These are phyloP conservation scores for Grosmannia huntii DNA, from an alignment of 2,329 filamentous ascomycete genomes.

Conservation along the genomic window DNA sequence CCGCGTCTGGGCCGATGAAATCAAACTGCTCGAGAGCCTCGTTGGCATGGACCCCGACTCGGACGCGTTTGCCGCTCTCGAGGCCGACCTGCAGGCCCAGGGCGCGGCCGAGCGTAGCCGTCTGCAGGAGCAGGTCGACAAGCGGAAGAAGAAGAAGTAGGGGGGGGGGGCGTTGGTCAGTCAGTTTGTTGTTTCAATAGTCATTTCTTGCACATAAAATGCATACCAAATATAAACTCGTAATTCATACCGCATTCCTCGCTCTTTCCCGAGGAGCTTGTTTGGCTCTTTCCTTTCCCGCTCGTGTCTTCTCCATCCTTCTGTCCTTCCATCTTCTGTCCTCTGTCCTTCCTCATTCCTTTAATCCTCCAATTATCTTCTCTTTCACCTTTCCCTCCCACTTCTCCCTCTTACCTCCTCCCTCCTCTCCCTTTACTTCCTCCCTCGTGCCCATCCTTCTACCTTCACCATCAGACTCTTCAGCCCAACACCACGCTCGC, in stretches of 20 bases:
- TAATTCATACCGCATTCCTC: neutral
- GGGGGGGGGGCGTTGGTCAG: too few species aligned
- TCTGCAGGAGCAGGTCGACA: conserved; percentile 67
- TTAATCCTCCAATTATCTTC: neutral
- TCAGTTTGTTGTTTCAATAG: too few species aligned
- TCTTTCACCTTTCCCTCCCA: neutral
- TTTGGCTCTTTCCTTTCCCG: neutral
- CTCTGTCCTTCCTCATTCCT: too few species aligned
- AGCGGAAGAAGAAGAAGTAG: conserved; percentile 42
- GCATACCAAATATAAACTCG: neutral
- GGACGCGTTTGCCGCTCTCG: conserved; percentile 57
- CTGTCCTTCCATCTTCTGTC: too few species aligned
- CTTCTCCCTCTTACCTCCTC: neutral
- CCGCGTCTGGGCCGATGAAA: conserved; percentile 80
- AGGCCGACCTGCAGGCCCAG: conserved; percentile 49
- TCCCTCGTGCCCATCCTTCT: conserved; percentile 33
- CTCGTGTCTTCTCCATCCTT: neutral
- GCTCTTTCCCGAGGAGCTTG: too few species aligned
- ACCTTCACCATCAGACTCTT: conserved; percentile 55
- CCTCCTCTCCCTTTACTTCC: too few species aligned
- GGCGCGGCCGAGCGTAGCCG: conserved; percentile 62
- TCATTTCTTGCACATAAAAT: neutral
- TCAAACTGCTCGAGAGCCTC: conserved; percentile 82
- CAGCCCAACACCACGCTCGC: conserved; percentile 66
- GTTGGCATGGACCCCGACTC: conserved; percentile 70